Base-by-base conservation (phyloP, 2,329 filamentous ascomycete species). In the Ustulina deusta region DNA sequence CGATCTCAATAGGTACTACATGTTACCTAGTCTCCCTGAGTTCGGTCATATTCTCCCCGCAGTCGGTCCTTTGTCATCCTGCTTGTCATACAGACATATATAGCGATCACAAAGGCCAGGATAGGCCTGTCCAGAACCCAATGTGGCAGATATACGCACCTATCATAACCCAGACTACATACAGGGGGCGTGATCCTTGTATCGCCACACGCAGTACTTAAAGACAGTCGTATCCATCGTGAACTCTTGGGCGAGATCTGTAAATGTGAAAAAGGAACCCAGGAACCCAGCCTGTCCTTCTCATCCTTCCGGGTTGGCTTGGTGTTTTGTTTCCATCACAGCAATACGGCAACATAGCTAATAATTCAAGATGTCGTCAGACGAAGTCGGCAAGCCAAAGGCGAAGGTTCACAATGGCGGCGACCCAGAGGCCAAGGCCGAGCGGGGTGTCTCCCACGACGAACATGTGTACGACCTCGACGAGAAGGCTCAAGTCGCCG, bases 401-500 rank as follows among this genome's bases (percentile, higher is more conserved):
- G 44, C 48, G 13, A 56, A 17, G 34, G 13, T 29, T 36, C 40
- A 48, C 15, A 46, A 60, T 55, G 48, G 32, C 51, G 29, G n/a
- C 54, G 22, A 59, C 36, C 2, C 51, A 13, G 65, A 55, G 0
- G 40, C 38, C 40, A 55, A 65, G 56, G 49, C 40, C 25, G 48
- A 65, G 65, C 22, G 32, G 42, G 38, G 42, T 17, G 25, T 57
- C 61, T 56, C 61, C 13, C 61, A 61, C 3, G 22, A 60, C 13
- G 56, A 68, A n/a, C 49, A 68, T 57, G 64, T 25, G 3, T 40
- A 52, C 46, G 71, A 66, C 22, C 58, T 69, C 15, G 78, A 80
- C 68, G 79, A 81, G 67, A 82, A 84, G 61, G 78, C 78, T 15
- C 67, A 74, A 63, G 68, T 77, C 66, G 72, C 78, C 70, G 80